Base-by-base conservation (phyloP, 2,329 filamentous ascomycete genomes). In the Hypoxylon sp. region DNA sequence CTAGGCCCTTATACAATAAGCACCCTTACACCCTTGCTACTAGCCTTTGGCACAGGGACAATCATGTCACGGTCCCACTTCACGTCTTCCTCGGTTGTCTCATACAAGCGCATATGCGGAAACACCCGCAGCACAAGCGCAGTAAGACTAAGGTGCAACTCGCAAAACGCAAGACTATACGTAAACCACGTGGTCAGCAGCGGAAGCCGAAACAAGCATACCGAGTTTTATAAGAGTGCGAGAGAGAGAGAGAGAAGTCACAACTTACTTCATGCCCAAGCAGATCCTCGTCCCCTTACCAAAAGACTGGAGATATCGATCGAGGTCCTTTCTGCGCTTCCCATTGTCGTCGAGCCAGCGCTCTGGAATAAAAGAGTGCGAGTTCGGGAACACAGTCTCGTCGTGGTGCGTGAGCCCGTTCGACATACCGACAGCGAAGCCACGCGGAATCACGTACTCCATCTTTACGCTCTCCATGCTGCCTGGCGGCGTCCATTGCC, bases 161-260 rank as follows among this genome's bases (percentile, higher is more conserved):
- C 78, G 59, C 77, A 79, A 14, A 73, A 62, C 3, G 74, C 77
- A 42, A 80, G 74, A 26, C 75, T 74, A 48, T n/a, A 31, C 17
- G 54, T n/a, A n/a, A 8, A n/a, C n/a, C 46, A 3, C 19, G 10
- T 9, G 10, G 13, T 64, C 31, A 64, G 53, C n/a, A 53, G 3
- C 29, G 19, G 2, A n/a, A n/a, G 6, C 13, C 35, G 4, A 37
- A 22, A 22, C 17, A 24, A 2, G 5, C 13, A 19, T 5, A 14
- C n/a, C 9, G n/a, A 17, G n/a, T 17, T 14, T 8, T n/a, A 9
- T 3, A 10, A 8, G 5, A 5, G 2, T 14, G 17, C 5, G 42
- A 4, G 14, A 26, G 8, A 19, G 14, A 26, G 24, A 24, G 14
- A 19, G 14, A 26, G 17, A 10, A 19, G 10, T 42, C 13, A 3